Percentiles rank a stretch among this genome's conserved stretches.
phyloP scores from a whole-genome alignment of 805 yeast genomes.

The Zygoascus biomembranicola region DNA sequence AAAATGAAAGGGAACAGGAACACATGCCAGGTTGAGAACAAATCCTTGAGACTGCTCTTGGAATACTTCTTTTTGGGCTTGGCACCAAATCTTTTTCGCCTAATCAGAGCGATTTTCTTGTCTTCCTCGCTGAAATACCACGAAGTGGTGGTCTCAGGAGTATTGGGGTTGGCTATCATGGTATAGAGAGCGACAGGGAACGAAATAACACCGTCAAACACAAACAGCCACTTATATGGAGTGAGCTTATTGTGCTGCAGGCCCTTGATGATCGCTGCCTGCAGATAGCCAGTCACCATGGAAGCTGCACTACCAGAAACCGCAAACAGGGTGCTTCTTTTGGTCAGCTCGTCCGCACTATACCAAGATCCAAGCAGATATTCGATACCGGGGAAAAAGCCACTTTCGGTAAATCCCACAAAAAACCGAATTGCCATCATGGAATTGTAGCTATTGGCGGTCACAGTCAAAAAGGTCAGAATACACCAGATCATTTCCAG shows the following conservation, averaged over 20 bases:
- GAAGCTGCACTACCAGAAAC: conserved; percentile 25
- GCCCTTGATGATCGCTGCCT: conserved; percentile 42
- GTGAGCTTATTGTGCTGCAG: conserved; percentile 25
- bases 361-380: conserved; percentile 27
- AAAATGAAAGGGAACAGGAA: conserved; percentile 37
- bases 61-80: conserved; percentile 15
- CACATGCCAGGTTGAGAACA: conserved; percentile 40
- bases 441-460: conserved; percentile 39
- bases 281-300: conserved; percentile 54
- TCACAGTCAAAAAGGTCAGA: conserved; percentile 32
- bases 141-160: conserved; percentile 37
- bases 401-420: conserved; percentile 26
- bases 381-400: conserved; percentile 27
- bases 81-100: conserved; percentile 26
- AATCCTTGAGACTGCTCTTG: conserved; percentile 30
- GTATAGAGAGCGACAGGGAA: conserved; percentile 39
- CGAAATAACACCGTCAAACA: conserved; percentile 38
- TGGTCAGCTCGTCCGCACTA: conserved; percentile 22
- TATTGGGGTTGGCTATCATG: conserved; percentile 37
- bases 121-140: conserved; percentile 38
- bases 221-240: conserved; percentile 41
- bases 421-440: conserved; percentile 28
- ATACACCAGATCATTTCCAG: conserved; percentile 40
- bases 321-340: conserved; percentile 24
- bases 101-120: conserved; percentile 33